A percentile compares a stretch with the other conserved stretches of the same genome.
phyloP scores from a whole-genome alignment of 2,329 filamentous ascomycete genomes.

The Moelleriella libera region DNA sequence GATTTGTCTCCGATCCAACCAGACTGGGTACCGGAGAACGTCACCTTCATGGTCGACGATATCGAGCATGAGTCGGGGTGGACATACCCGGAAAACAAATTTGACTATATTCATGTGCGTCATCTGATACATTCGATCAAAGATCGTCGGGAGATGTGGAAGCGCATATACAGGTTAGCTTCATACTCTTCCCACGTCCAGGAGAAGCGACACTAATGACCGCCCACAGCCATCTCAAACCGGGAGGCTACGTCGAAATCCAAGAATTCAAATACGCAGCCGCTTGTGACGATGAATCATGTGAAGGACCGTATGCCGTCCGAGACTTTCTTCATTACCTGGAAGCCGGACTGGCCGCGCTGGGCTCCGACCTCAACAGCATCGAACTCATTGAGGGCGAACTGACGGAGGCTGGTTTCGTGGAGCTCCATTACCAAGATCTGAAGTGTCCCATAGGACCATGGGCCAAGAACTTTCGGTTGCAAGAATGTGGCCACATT shows the following conservation, averaged over 20 bases:
- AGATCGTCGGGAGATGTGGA: slow-evolving; percentile 24
- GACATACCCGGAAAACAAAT: slow-evolving; percentile 28
- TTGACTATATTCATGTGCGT: slow-evolving; percentile 35
- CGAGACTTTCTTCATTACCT: slow-evolving; percentile 30
- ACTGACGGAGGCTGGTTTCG: slow-evolving; percentile 27
- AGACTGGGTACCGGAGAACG: slow-evolving; percentile 34
- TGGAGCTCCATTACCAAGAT: slow-evolving; percentile 21
- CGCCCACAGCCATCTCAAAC: slow-evolving; percentile 29
- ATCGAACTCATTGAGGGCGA: slow-evolving; percentile 20
- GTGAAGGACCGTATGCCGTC: slow-evolving; percentile 28
- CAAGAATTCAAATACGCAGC: slow-evolving; percentile 29
- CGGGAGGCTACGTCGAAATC: slow-evolving; percentile 35
- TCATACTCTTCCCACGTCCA: not conserved
- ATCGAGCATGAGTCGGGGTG: slow-evolving; percentile 36
- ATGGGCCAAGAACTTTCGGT: slow-evolving; percentile 28
- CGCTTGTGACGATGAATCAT: slow-evolving; percentile 29
- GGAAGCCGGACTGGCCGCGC: slow-evolving; percentile 21
- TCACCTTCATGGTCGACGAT: slow-evolving; percentile 37
- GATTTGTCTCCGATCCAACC: slow-evolving; percentile 39
- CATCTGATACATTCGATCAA: slow-evolving; percentile 30
- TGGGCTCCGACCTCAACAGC: slow-evolving; percentile 28
- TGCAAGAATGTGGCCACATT: slow-evolving; percentile 30
- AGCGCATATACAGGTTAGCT: slow-evolving; percentile 26
- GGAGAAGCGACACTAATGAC: not conserved
- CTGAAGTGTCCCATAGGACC: slow-evolving; percentile 34